Evolutionary conservation across 1,284 basidiomycete species (phyloP).

Genomic region (Mycosarcoma mackinlayi): DNA sequence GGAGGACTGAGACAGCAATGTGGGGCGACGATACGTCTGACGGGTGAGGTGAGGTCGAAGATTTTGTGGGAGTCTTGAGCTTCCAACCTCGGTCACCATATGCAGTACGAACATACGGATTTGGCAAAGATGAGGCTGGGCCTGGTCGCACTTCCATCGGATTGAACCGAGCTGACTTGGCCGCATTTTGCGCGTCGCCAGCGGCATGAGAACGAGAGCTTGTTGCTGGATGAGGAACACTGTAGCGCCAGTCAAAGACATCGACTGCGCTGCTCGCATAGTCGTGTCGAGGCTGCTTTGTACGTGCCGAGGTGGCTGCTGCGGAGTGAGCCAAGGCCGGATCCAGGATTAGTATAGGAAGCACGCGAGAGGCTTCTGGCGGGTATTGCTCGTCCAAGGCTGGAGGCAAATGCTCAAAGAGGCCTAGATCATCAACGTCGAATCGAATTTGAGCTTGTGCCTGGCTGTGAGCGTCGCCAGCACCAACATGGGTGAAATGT

Average conservation of each 20-base stretch:
- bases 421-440: slow-evolving; percentile 23
- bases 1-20: slow-evolving; percentile 1
- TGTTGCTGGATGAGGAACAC: background rate
- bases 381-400: slow-evolving; percentile 16
- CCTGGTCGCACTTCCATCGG: slow-evolving; percentile 8
- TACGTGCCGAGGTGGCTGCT: background rate
- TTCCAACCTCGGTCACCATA: slow-evolving; percentile 57
- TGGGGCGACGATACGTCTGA: slow-evolving; percentile 1
- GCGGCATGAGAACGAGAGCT: background rate
- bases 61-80: slow-evolving; percentile 21
- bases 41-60: background rate
- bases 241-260: slow-evolving; percentile 46
- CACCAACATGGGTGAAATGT: background rate
- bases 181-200: background rate
- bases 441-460: slow-evolving; percentile 6
- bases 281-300: slow-evolving; percentile 15
- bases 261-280: slow-evolving; percentile 42
- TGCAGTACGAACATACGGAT: slow-evolving; percentile 34
- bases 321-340: slow-evolving; percentile 15
- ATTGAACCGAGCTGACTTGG: slow-evolving; percentile 28
- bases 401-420: slow-evolving; percentile 44
- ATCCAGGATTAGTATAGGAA: slow-evolving; percentile 48
- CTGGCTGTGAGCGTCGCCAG: background rate
- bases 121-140: slow-evolving; percentile 4
- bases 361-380: slow-evolving; percentile 13